Percentiles rank a stretch among this genome's conserved stretches.
phyloP scores from a whole-genome alignment of 371 early-diverging fungal species.

The Zychaea mexicana region DNA sequence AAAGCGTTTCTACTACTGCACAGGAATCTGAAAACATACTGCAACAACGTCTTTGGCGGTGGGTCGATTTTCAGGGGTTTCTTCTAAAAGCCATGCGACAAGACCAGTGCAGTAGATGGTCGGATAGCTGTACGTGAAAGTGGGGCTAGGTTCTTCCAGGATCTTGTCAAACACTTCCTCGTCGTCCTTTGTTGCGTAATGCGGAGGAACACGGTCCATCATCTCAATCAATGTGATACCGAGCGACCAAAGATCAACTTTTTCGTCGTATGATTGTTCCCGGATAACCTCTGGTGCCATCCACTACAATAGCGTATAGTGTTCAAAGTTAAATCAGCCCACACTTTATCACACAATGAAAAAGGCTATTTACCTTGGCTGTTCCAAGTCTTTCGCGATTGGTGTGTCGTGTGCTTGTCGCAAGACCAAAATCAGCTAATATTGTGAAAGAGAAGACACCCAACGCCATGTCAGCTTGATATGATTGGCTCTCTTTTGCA shows the following conservation, averaged over 20 bases:
- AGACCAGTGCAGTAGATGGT: constrained; percentile 47
- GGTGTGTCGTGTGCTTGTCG: constrained; percentile 35
- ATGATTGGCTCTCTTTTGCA: not conserved
- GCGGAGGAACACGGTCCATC: constrained; percentile 59
- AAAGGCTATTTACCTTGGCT: constrained; percentile 31
- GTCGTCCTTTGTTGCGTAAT: constrained; percentile 41
- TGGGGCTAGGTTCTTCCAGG: constrained; percentile 43
- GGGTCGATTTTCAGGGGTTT: constrained; percentile 37
- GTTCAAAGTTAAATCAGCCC: not conserved
- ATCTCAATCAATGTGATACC: constrained; percentile 56
- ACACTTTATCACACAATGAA: no score
- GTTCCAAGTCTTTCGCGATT: constrained; percentile 51
- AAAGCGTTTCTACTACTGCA: not conserved
- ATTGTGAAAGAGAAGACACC: not conserved
- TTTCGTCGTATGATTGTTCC: constrained; percentile 41
- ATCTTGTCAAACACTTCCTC: constrained; percentile 39
- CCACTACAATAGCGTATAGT: constrained; percentile 50
- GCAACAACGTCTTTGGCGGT: constrained; percentile 41
- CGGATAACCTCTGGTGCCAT: constrained; percentile 57
- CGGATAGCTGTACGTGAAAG: constrained; percentile 47
- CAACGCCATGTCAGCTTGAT: not conserved
- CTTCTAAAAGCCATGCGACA: constrained; percentile 53
- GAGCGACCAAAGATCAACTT: constrained; percentile 51
- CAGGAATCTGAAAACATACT: constrained; percentile 23
- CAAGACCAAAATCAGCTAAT: constrained; percentile 51